Percentiles rank a stretch among this genome's conserved stretches.
Evolutionary conservation across 257 asterid species (phyloP).

Genomic region (Rhazya stricta): DNA sequence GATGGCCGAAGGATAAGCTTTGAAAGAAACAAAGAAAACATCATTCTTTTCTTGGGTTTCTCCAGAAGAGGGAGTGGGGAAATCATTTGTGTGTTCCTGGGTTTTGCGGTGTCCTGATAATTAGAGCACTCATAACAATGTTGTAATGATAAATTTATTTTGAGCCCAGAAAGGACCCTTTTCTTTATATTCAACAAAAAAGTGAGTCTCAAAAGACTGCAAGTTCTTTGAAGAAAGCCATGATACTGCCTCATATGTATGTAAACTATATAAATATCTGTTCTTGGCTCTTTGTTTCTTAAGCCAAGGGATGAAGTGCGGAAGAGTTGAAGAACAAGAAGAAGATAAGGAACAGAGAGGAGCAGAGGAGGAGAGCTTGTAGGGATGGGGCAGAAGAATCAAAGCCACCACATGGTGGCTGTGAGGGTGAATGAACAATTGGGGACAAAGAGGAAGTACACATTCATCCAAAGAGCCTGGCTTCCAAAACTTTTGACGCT

Average conservation of each 20-base stretch:
- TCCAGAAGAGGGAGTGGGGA: conserved; percentile 19
- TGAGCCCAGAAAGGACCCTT: conserved; percentile 28
- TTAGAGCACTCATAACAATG: conserved; percentile 28
- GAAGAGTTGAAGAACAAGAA: conserved; percentile 18
- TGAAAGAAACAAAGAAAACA: conserved; percentile 10
- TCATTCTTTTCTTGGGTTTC: conserved; percentile 25
- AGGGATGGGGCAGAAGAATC: conserved; percentile 58
- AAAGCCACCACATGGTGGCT: conserved; percentile 54
- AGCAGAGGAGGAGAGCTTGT: neutral
- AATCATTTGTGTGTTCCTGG: conserved; percentile 25
- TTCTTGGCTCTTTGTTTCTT: conserved; percentile 19
- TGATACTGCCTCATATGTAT: conserved; percentile 25
- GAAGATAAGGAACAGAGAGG: conserved; percentile 9
- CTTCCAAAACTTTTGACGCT: conserved; percentile 36
- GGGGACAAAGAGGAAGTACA: conserved; percentile 45
- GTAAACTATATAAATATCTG: conserved; percentile 14
- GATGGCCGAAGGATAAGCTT: conserved; percentile 18
- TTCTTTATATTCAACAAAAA: conserved; percentile 26
- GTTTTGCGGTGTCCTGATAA: conserved; percentile 16
- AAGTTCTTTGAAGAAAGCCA: conserved; percentile 24
- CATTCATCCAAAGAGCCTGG: conserved; percentile 29
- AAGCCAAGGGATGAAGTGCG: conserved; percentile 22
- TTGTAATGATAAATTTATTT: conserved; percentile 30
- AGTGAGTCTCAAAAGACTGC: conserved; percentile 37
- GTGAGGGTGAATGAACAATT: conserved; percentile 49